Conservation (phyloP, 2,329 filamentous ascomycete species). For the Fusarium udum region DNA sequence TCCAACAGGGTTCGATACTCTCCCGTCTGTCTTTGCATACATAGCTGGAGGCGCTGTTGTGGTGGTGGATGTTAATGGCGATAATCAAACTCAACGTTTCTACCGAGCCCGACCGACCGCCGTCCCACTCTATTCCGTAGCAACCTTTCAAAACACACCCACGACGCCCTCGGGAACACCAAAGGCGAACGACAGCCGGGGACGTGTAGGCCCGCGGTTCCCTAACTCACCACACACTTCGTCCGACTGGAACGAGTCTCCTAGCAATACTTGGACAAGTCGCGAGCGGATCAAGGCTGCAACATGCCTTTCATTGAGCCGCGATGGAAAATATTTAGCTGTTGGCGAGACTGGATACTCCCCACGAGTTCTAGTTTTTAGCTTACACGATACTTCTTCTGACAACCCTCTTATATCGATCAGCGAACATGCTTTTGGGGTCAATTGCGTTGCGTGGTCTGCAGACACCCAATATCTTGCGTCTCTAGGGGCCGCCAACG, state of each 20-base stretch:
- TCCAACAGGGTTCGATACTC: slow-evolving; percentile 85
- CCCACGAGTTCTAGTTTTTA: slow-evolving; percentile 90
- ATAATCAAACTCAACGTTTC: slow-evolving; percentile 80
- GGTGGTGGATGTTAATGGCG: slow-evolving; percentile 79
- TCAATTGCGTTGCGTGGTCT: slow-evolving; percentile 89
- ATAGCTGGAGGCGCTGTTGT: slow-evolving; percentile 95
- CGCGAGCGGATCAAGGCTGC: slow-evolving; percentile 94
- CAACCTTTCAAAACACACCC: slow-evolving; percentile 61
- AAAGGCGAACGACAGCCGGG: slow-evolving; percentile 71
- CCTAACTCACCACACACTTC: slow-evolving; percentile 59
- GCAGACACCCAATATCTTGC: slow-evolving; percentile 86
- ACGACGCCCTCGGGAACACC: slow-evolving; percentile 64
- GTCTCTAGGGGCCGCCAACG: slow-evolving; percentile 87
- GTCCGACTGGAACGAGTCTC: slow-evolving; percentile 69
- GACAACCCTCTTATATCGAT: slow-evolving; percentile 87
- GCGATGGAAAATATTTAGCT: slow-evolving; percentile 86
- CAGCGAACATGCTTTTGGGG: slow-evolving; percentile 89
- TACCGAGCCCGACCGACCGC: slow-evolving; percentile 86
- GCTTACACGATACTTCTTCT: slow-evolving; percentile 79
- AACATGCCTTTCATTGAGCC: slow-evolving; percentile 88
- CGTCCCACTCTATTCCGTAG: slow-evolving; percentile 69
- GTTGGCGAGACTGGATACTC: slow-evolving; percentile 96
- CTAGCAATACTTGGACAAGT: slow-evolving; percentile 83
- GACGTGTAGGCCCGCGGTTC: slow-evolving; percentile 58
- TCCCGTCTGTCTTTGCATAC: slow-evolving; percentile 84